Conservation (phyloP, 352 stramenopile genomes). For the Globisporangium barbulae region DNA sequence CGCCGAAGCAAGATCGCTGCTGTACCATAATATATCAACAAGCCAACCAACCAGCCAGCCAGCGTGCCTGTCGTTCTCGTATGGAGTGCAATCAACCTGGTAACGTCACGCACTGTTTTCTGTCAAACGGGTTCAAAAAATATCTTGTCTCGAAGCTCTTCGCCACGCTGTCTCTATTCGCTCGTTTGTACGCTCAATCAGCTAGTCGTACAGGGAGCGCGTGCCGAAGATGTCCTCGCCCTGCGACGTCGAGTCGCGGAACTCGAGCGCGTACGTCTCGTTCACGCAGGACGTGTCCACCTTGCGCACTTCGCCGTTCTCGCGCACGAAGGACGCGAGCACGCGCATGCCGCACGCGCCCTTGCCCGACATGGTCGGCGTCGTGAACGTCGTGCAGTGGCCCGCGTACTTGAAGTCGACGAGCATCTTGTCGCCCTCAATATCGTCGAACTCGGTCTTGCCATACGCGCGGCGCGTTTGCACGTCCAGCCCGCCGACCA, state of each 20-base stretch:
- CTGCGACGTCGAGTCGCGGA: conserved; percentile 27
- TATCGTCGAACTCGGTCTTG: conserved; percentile 41
- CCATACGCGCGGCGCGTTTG: conserved; percentile 53
- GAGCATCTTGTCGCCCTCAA: conserved; percentile 53
- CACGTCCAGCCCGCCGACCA: conserved; percentile 53
- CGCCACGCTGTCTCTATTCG: not conserved
- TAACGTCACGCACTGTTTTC: not conserved
- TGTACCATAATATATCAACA: conserved; percentile 53
- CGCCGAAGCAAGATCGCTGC: conserved; percentile 13
- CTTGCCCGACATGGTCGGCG: conserved; percentile 36
- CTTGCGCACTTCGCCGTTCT: conserved; percentile 43
- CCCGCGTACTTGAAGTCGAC: conserved; percentile 66
- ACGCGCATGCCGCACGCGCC: conserved; percentile 64
- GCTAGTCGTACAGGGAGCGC: conserved; percentile 35
- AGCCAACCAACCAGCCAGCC: not conserved
- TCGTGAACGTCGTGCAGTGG: conserved; percentile 82
- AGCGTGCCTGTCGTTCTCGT: conserved; percentile 4
- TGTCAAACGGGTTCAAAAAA: not conserved
- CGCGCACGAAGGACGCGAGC: conserved; percentile 61
- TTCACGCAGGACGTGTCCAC: conserved; percentile 72
- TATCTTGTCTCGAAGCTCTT: not conserved
- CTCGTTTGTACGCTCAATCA: not conserved
- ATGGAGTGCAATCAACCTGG: not conserved
- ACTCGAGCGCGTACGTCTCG: conserved; percentile 48
- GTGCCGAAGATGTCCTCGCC: conserved; percentile 39